phyloP scores from a whole-genome alignment of 1,139 yeast genomes.

The Meyerozyma elateridarum region DNA sequence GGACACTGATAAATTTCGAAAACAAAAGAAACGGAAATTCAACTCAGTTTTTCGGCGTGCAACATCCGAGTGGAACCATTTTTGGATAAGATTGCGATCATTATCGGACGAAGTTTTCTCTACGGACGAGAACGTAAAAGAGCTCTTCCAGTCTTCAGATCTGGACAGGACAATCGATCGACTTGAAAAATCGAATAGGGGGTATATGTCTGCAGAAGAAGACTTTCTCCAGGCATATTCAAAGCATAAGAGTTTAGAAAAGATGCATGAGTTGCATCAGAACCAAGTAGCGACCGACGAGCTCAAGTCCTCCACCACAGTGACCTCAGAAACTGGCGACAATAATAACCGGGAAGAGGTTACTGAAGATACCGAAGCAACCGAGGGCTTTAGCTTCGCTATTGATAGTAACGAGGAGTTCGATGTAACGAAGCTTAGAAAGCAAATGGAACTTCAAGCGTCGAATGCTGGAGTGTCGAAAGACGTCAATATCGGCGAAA shows the following conservation, averaged over 20 bases:
- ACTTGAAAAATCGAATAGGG: constrained; percentile 18
- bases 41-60: constrained; percentile 29
- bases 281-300: constrained; percentile 15
- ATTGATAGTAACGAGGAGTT: constrained; percentile 16
- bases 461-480: constrained; percentile 4
- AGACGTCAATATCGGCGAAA: constrained; percentile 34
- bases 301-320: constrained; percentile 19
- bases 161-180: constrained; percentile 25
- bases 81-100: constrained; percentile 29
- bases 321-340: constrained; percentile 14
- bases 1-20: too few relatives aligned
- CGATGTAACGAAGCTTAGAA: constrained; percentile 24
- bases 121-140: constrained; percentile 38
- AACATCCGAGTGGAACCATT: constrained; percentile 29
- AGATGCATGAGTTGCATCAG: constrained; percentile 25
- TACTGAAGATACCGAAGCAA: neutral
- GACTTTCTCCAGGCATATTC: constrained; percentile 31
- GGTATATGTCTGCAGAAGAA: constrained; percentile 29
- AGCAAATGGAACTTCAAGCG: constrained; percentile 20
- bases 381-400: constrained; percentile 1
- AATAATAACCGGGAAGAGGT: neutral
- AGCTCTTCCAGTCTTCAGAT: constrained; percentile 38
- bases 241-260: constrained; percentile 32
- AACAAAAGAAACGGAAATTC: constrained; percentile 9
- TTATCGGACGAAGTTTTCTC: constrained; percentile 41